phyloP scores from a whole-genome alignment of 768 basidiomycete genomes.

The Boletus patriciae region DNA sequence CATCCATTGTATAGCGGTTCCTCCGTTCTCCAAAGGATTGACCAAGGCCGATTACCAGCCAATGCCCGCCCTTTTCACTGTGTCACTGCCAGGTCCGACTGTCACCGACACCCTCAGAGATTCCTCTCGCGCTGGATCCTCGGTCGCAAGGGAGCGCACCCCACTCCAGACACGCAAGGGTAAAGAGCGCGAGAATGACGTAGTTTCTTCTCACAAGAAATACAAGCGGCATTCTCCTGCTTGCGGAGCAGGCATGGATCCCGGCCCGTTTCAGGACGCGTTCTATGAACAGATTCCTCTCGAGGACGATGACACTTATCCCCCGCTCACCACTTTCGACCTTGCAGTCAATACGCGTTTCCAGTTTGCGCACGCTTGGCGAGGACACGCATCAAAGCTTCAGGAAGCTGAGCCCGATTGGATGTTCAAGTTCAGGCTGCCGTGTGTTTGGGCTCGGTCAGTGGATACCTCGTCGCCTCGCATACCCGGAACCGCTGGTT shows the following conservation, averaged over 20 bases:
- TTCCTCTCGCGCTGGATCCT: neutral
- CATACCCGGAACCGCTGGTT: slow-evolving; percentile 7
- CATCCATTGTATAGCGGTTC: slow-evolving; percentile 23
- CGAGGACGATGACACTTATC: slow-evolving; percentile 14
- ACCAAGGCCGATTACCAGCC: slow-evolving; percentile 22
- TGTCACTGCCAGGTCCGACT: neutral
- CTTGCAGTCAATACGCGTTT: slow-evolving; percentile 27
- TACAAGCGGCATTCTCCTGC: neutral
- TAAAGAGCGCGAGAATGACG: slow-evolving; percentile 21
- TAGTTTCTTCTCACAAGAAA: neutral
- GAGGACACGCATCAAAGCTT: slow-evolving; percentile 14
- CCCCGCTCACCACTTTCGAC: slow-evolving; percentile 15
- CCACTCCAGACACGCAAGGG: slow-evolving; percentile 14
- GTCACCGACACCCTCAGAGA: neutral
- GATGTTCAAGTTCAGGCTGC: neutral
- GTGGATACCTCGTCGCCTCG: neutral
- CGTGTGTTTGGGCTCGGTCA: slow-evolving; percentile 4
- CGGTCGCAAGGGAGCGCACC: neutral
- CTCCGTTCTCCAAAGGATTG: slow-evolving; percentile 22
- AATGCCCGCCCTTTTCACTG: neutral
- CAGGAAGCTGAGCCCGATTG: slow-evolving; percentile 10
- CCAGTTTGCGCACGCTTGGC: slow-evolving; percentile 22
- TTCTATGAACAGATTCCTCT: slow-evolving; percentile 18
- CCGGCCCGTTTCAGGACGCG: slow-evolving; percentile 9
- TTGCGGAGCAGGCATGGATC: neutral